Conservation (phyloP, 1,284 basidiomycete species). For the Agroathelia rolfsii region DNA sequence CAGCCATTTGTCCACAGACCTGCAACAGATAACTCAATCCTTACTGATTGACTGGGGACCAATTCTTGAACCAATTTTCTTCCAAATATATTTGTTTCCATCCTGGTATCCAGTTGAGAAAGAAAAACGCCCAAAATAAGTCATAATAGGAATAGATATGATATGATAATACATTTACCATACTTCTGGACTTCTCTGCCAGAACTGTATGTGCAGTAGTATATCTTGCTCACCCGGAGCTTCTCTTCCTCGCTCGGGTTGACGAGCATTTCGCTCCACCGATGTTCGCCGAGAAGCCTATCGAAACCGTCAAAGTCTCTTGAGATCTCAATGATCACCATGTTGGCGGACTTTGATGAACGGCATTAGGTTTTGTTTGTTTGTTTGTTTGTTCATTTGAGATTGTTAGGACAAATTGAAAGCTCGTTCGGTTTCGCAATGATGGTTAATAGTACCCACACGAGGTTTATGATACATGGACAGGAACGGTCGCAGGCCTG, state of each 20-base stretch:
- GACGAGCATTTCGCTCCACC: slow-evolving; percentile 45
- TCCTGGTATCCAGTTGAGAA: slow-evolving; percentile 27
- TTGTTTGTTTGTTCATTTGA: background rate
- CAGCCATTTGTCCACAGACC: background rate
- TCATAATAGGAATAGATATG: slow-evolving; percentile 2
- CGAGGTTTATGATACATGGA: slow-evolving; percentile 55
- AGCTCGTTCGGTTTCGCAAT: background rate
- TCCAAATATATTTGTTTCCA: slow-evolving; percentile 52
- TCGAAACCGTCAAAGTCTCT: slow-evolving; percentile 28
- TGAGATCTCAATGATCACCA: slow-evolving; percentile 53
- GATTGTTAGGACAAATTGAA: slow-evolving; percentile 1
- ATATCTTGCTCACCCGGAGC: slow-evolving; percentile 36
- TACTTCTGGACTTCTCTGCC: slow-evolving; percentile 34
- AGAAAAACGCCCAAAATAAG: slow-evolving; percentile 1
- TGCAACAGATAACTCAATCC: slow-evolving; percentile 7
- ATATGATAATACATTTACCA: slow-evolving; percentile 19
- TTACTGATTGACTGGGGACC: slow-evolving; percentile 30
- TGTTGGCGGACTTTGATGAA: slow-evolving; percentile 43
- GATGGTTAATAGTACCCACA: slow-evolving; percentile 27
- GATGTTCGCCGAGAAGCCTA: slow-evolving; percentile 51
- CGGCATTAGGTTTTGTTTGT: no score
- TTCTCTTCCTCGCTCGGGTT: slow-evolving; percentile 33
- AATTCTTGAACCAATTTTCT: slow-evolving; percentile 45
- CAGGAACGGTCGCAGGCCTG: slow-evolving; percentile 35
- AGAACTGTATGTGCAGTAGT: slow-evolving; percentile 37